phyloP scores from a whole-genome alignment of 441 rosid species.

The Jatropha podagrica region DNA sequence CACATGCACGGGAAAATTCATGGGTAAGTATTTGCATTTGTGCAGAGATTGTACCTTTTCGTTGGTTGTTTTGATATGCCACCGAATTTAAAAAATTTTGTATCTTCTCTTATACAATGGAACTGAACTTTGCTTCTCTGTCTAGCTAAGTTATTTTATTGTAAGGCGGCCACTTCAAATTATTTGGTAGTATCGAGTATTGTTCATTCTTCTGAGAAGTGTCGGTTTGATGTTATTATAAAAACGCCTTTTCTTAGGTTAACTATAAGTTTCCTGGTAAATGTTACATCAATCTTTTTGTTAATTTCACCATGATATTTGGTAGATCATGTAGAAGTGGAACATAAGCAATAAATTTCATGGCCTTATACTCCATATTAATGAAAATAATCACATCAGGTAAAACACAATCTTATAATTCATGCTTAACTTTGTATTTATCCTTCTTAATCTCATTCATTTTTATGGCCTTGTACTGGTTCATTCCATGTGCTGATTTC shows the following conservation, averaged over 20 bases:
- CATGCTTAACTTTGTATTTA: neutral
- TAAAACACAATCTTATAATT: neutral
- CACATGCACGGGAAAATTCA: too few relatives aligned
- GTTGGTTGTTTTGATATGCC: neutral
- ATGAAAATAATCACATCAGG: neutral
- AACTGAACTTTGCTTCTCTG: too few relatives aligned
- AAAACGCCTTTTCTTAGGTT: neutral
- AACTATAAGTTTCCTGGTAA: neutral
- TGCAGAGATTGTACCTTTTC: neutral
- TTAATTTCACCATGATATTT: conserved; percentile 2
- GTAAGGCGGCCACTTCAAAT: too few relatives aligned
- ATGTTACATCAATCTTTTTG: neutral
- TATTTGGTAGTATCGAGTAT: neutral
- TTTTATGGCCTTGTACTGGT: neutral
- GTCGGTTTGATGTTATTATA: neutral
- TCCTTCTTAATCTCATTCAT: neutral
- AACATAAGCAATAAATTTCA: neutral
- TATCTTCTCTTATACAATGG: neutral
- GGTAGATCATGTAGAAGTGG: neutral
- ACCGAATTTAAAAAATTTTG: neutral
- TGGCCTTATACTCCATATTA: neutral
- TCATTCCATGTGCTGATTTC: neutral
- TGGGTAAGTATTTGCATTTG: neutral
- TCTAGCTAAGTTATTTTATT: too few relatives aligned
- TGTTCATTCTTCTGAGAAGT: neutral